Conservation (phyloP, 345 rosid genomes). For the Pelargonium nanum region DNA sequence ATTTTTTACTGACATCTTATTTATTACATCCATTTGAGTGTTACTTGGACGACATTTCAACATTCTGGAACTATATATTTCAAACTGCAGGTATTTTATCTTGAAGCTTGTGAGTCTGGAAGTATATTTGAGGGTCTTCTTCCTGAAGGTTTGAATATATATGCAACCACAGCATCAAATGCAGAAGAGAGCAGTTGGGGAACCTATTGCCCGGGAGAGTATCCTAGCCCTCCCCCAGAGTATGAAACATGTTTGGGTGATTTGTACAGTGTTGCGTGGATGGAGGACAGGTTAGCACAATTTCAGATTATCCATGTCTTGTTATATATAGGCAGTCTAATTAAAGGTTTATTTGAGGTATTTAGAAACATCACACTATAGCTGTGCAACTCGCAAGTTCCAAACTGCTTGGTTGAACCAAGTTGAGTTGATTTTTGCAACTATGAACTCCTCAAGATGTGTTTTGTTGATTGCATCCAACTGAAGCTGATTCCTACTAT, state of each 20-base stretch:
- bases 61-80: background rate
- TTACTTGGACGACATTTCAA: background rate
- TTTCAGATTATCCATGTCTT: background rate
- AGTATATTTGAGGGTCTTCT: constrained; percentile 99
- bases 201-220: constrained; percentile 92
- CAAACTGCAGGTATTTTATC: constrained; percentile 76
- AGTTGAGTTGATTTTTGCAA: background rate
- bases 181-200: constrained; percentile 98
- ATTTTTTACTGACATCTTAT: background rate
- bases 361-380: no score
- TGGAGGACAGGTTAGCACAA: constrained; percentile 81
- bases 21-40: background rate
- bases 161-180: constrained; percentile 91
- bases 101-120: constrained; percentile 99
- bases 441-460: background rate
- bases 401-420: background rate
- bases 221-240: constrained; percentile 81
- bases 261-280: constrained; percentile 94
- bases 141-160: constrained; percentile 76
- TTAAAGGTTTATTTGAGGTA: no score
- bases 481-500: background rate
- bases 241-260: constrained; percentile 96
- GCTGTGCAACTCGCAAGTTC: background rate
- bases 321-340: background rate
- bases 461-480: background rate